Evolutionary conservation across 2,329 filamentous ascomycete genomes (phyloP), one percentile per base, ranked within the genome.

Genomic region (Neurospora sp.): DNA sequence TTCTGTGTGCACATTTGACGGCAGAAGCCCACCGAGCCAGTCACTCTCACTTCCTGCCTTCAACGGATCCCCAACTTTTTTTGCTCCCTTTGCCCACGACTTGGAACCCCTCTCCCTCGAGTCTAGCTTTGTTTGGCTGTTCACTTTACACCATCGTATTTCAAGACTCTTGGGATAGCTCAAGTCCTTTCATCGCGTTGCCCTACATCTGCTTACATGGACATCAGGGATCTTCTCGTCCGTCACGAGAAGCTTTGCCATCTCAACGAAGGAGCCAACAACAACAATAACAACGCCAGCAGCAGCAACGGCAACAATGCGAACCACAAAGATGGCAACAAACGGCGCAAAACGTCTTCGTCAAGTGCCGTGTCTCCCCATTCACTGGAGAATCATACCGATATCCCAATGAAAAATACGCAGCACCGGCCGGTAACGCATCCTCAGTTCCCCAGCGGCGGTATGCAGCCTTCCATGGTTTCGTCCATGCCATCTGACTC

Each of bases 201-300:
- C 43, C 43, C 36, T 69, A 76, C 76, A 76, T 75, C 80, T 81
- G 80, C 85, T 87, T 85, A 86, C 81, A 88, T 87, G 85, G 83
- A 88, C 80, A 87, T 86, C 80, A 89, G 87, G 74, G 87, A 89
- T 78, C 83, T 89, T 71, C 83, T 89, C 74, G 86, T 88, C 72
- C 83, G 87, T 73, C 87, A 89, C 79, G 86, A 88, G 80, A 89
- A 88, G 79, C 85, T 89, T 74, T 86, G 88, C 75, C 87, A 89
- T 77, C 83, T 88, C 76, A 88, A 86, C 79, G 86, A 88, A 78
- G 84, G 83, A 73, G 84, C 68, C 69, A 66, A 71, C 72, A 75
- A 80, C 77, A 62, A 36, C 28, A 62, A 52, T 52, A 28, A 62
- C 15, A 62, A 62, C 52, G 52, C 52, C 28, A 36, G 28, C 52